Evolutionary conservation across 768 basidiomycete species (phyloP).

Genomic region (Auricularia heimuer): DNA sequence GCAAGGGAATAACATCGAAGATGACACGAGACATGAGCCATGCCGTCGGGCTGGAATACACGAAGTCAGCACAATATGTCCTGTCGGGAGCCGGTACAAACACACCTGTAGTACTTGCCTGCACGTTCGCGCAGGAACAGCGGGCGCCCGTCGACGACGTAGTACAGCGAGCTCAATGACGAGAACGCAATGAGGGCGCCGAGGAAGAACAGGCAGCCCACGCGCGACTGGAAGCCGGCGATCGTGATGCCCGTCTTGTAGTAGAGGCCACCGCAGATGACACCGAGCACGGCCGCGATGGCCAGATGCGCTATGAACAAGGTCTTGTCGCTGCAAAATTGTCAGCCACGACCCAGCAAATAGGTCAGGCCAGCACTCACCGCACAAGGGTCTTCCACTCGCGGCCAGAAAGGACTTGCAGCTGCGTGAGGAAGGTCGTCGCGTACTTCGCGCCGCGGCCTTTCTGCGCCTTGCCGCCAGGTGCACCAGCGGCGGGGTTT

Average conservation of each 20-base stretch:
- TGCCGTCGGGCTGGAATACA: conserved; percentile 51
- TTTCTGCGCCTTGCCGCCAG: conserved; percentile 4
- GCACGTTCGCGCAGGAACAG: conserved; percentile 88
- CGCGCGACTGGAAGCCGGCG: conserved; percentile 85
- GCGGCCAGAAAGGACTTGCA: conserved; percentile 69
- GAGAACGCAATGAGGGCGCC: conserved; percentile 90
- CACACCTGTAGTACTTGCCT: conserved; percentile 67
- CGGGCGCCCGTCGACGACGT: conserved; percentile 71
- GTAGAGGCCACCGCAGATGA: conserved; percentile 85
- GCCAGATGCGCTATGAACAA: conserved; percentile 71
- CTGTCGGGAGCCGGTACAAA: conserved; percentile 16
- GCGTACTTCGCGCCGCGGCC: conserved; percentile 34
- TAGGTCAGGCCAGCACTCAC: conserved; percentile 24
- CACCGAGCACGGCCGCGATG: conserved; percentile 64
- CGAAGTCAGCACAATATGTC: background rate
- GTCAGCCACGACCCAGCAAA: background rate
- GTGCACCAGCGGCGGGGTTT: background rate
- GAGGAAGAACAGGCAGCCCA: conserved; percentile 94
- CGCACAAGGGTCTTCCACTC: conserved; percentile 78
- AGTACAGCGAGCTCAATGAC: conserved; percentile 80
- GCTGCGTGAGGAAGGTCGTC: conserved; percentile 81
- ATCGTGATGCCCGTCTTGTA: conserved; percentile 71
- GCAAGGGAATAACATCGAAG: conserved; percentile 83
- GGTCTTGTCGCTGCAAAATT: conserved; percentile 57
- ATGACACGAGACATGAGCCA: conserved; percentile 85